A percentile compares a stretch with the other conserved stretches of the same genome.
Conservation (phyloP, 192 early-diverging fungal genomes). For the Podila verticillata region DNA sequence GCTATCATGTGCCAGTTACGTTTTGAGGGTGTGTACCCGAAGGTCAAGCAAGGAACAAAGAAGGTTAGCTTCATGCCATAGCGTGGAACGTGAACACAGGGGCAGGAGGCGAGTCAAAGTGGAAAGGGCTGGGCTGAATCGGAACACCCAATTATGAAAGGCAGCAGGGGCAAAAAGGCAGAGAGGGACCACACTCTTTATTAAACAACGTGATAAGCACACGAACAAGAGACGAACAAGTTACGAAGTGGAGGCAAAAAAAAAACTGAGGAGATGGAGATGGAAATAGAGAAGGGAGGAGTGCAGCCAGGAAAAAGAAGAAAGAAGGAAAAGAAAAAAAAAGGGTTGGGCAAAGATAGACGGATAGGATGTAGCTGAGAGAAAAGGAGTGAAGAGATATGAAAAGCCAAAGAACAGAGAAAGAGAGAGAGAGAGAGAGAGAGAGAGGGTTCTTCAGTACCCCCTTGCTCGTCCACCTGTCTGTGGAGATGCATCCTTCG, state of each 20-base stretch:
- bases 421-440: not conserved
- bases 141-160: not conserved
- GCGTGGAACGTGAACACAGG: too few relatives aligned
- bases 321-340: conserved; percentile 2
- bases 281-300: conserved; percentile 4
- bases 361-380: too few relatives aligned
- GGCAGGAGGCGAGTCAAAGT: too few relatives aligned
- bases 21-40: too few relatives aligned
- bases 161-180: not conserved
- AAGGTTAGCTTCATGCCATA: too few relatives aligned
- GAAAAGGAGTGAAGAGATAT: not conserved
- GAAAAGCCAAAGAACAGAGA: too few relatives aligned
- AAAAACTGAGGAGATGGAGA: not conserved
- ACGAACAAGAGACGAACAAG: not conserved
- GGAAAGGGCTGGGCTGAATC: not conserved
- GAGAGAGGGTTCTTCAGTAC: not conserved
- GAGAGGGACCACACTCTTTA: too few relatives aligned
- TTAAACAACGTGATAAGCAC: conserved; percentile 6
- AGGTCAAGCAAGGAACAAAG: too few relatives aligned
- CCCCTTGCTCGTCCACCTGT: too few relatives aligned
- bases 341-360: not conserved
- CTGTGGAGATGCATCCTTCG: too few relatives aligned
- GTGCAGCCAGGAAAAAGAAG: not conserved
- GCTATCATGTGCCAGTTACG: conserved; percentile 39
- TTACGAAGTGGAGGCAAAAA: not conserved